These are phyloP conservation scores for Cardamine resedifolia DNA, from an alignment of 345 rosid genomes.

Conservation along the genomic window DNA sequence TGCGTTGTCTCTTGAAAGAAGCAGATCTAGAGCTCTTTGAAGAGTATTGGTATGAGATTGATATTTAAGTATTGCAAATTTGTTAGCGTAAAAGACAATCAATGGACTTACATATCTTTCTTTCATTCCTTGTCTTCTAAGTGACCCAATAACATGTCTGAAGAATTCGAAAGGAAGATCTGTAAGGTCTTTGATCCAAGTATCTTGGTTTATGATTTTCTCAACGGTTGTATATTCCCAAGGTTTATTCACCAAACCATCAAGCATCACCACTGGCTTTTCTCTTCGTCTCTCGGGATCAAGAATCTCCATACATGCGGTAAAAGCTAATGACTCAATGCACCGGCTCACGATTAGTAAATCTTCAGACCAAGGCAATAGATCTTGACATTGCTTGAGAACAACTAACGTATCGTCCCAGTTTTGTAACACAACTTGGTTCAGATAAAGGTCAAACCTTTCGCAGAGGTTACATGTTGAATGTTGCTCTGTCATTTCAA, in stretches of 20 bases:
- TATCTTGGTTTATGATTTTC: slow-evolving; percentile 48
- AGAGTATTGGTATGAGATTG: slow-evolving; percentile 39
- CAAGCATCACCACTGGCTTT: slow-evolving; percentile 53
- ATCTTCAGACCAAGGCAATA: slow-evolving; percentile 18
- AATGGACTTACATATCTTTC: slow-evolving; percentile 69
- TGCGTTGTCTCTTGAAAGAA: slow-evolving; percentile 54
- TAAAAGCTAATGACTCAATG: slow-evolving; percentile 77
- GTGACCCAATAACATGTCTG: slow-evolving; percentile 64
- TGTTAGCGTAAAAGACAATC: slow-evolving; percentile 60
- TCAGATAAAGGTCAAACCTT: slow-evolving; percentile 67
- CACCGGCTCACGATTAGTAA: slow-evolving; percentile 68
- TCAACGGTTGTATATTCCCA: slow-evolving; percentile 56
- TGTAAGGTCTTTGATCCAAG: slow-evolving; percentile 77
- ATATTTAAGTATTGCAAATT: slow-evolving; percentile 51
- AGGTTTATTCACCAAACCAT: slow-evolving; percentile 47
- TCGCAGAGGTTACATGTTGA: slow-evolving; percentile 62
- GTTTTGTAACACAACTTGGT: slow-evolving; percentile 76
- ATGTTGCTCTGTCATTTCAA: slow-evolving; percentile 69
- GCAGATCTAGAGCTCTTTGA: slow-evolving; percentile 56
- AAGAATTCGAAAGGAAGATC: slow-evolving; percentile 68
- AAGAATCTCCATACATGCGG: slow-evolving; percentile 90
- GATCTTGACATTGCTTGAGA: slow-evolving; percentile 33
- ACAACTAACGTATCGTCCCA: slow-evolving; percentile 77
- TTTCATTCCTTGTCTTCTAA: slow-evolving; percentile 87
- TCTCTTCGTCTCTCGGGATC: slow-evolving; percentile 75